Conservation (phyloP, 1,139 yeast species). For the Pichia sp. region DNA sequence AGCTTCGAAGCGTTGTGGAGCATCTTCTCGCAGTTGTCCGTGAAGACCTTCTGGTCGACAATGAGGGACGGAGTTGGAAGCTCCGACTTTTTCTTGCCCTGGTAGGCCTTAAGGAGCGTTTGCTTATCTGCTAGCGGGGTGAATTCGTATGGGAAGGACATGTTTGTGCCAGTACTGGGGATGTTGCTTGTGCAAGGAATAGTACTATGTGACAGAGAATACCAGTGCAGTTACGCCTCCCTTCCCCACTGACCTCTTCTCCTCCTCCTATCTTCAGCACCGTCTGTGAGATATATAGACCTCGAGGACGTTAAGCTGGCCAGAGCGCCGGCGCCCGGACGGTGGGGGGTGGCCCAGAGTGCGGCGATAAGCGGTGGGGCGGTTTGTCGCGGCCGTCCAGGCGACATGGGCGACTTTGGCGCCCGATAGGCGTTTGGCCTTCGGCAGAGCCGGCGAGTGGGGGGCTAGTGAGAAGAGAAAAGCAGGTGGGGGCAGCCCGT, state of each 20-base stretch:
- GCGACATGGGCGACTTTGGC: too few species aligned
- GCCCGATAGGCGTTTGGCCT: too few species aligned
- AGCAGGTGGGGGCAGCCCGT: too few species aligned
- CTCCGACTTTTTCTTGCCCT: slow-evolving; percentile 16
- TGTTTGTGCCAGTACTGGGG: not conserved
- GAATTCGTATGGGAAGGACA: slow-evolving; percentile 22
- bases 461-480: not conserved
- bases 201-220: too few species aligned
- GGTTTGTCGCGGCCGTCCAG: not conserved
- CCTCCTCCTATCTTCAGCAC: not conserved
- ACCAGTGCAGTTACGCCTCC: too few species aligned
- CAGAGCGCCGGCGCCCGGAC: not conserved
- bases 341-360: not conserved
- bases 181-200: not conserved
- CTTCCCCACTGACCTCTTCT: not conserved
- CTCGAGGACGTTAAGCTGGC: not conserved
- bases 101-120: slow-evolving; percentile 18
- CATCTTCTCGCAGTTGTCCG: slow-evolving; percentile 40
- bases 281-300: not conserved
- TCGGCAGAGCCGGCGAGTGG: not conserved
- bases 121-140: slow-evolving; percentile 27
- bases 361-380: not conserved
- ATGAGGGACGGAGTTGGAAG: slow-evolving; percentile 55
- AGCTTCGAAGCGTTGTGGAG: slow-evolving; percentile 32
- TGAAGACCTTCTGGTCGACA: slow-evolving; percentile 37